Evolutionary conservation across 805 yeast genomes (phyloP).

Genomic region (Ogataea nakhonphanomensis): DNA sequence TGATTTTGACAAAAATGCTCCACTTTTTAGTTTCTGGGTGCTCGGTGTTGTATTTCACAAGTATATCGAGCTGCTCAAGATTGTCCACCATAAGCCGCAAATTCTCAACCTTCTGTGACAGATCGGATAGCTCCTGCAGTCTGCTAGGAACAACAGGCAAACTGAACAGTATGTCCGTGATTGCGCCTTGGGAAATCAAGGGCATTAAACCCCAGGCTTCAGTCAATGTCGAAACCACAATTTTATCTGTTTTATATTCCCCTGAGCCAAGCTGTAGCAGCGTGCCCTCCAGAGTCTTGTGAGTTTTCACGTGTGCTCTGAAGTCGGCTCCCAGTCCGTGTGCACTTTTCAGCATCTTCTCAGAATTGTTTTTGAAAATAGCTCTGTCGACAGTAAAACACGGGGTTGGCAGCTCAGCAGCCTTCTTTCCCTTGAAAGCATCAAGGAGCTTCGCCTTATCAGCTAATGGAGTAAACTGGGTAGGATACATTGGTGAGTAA

Average conservation of each 20-base stretch:
- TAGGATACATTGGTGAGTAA: slow-evolving; percentile 17
- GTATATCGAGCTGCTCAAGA: slow-evolving; percentile 48
- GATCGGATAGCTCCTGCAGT: slow-evolving; percentile 44
- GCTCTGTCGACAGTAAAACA: slow-evolving; percentile 46
- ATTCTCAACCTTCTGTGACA: slow-evolving; percentile 40
- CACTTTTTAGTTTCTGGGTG: slow-evolving; percentile 39
- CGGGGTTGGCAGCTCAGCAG: slow-evolving; percentile 53
- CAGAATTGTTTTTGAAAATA: slow-evolving; percentile 43
- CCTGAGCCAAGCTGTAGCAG: slow-evolving; percentile 50
- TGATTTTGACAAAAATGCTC: slow-evolving; percentile 65
- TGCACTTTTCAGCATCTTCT: slow-evolving; percentile 47
- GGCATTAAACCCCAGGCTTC: slow-evolving; percentile 56
- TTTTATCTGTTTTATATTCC: slow-evolving; percentile 39
- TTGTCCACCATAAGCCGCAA: slow-evolving; percentile 62
- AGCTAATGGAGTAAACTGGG: slow-evolving; percentile 21
- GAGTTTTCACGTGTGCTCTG: slow-evolving; percentile 76
- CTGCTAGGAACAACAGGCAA: slow-evolving; percentile 54
- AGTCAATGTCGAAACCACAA: slow-evolving; percentile 65
- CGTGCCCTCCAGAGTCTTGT: slow-evolving; percentile 62
- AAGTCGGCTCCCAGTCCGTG: slow-evolving; percentile 39
- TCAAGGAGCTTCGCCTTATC: slow-evolving; percentile 23
- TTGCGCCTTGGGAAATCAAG: slow-evolving; percentile 28
- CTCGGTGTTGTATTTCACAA: slow-evolving; percentile 36
- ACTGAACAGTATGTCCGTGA: slow-evolving; percentile 53
- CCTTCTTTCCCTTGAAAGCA: slow-evolving; percentile 39